Evolutionary conservation across 225 moss, liverwort and hornwort species (phyloP).

Genomic region (Ulota crispa): DNA sequence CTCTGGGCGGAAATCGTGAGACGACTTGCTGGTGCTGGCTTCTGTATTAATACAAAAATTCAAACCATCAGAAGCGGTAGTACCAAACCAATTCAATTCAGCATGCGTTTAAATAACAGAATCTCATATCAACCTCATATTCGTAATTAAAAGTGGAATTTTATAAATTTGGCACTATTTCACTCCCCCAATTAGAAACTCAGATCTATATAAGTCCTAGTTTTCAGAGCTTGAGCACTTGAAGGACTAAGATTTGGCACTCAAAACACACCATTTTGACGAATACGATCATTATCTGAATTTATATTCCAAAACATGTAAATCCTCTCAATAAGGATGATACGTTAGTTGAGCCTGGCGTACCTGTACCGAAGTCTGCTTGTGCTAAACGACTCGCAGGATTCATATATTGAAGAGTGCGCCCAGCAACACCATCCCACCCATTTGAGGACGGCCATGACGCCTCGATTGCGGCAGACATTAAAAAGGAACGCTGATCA

Average conservation of each 20-base stretch:
- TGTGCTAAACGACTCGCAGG: slow-evolving; percentile 24
- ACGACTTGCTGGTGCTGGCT: slow-evolving; percentile 34
- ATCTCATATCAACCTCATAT: background rate
- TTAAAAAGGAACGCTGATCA: slow-evolving; percentile 25
- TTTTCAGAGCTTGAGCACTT: background rate
- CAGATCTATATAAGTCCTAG: background rate
- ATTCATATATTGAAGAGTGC: slow-evolving; percentile 10
- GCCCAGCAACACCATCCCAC: slow-evolving; percentile 20
- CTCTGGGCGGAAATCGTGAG: slow-evolving; percentile 16
- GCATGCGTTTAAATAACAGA: background rate
- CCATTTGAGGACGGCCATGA: slow-evolving; percentile 26
- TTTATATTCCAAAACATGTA: background rate
- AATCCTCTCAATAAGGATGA: background rate
- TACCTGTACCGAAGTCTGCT: slow-evolving; percentile 29
- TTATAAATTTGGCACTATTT: background rate
- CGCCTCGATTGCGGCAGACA: slow-evolving; percentile 16
- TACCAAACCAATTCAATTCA: background rate
- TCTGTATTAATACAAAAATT: slow-evolving; percentile 26
- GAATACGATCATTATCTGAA: no score
- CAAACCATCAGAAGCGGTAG: background rate
- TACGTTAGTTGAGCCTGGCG: background rate
- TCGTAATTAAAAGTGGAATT: background rate
- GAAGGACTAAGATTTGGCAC: background rate
- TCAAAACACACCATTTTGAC: background rate
- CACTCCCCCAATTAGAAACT: background rate